Evolutionary conservation across 1,284 basidiomycete species (phyloP), one percentile per base, ranked within the genome.

Genomic region (Rhodotorula sp.): DNA sequence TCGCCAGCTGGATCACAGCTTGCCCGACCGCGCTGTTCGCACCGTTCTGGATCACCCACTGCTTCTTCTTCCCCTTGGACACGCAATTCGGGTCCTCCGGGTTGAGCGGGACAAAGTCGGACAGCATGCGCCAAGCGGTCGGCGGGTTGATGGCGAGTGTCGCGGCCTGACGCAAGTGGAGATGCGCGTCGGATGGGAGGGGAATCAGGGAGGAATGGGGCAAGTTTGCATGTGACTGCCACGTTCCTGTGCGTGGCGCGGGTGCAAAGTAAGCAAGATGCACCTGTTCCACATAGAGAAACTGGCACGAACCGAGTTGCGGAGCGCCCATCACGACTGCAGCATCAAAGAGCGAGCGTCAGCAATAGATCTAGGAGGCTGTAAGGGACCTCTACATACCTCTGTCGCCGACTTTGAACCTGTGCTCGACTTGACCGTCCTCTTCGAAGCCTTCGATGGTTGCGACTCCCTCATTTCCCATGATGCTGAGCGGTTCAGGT

Each of bases 81-180:
- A 47, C 21, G 10, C 15, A 31, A 7, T 39, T 39, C 18, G 47
- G 23, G 66, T 91, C 90, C 0, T 87, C 89, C 63, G 84, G 82
- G 65, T 86, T 76, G 58, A 92, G 84, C 43, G 84, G 78, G 10
- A 87, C 85, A 81, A 90, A 92, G 64, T 90, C 86, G 48, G 84
- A 84, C 10, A 93, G 85, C 88, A 93, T 90, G 77, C 90, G 89
- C 72, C 88, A 89, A 0, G 91, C 92, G 1, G 91, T 91, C 0
- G 91, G 85, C 5, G 90, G 90, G 77, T 93, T 93, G 52, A 92
- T 90, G 31, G 87, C 88, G 77, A 93, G 85, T 21, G 89, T 92
- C 7, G 91, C 90, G 20, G 86, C 90, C 75, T 89, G 86, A 16
- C 85, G 87, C 73, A 64, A 67, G 26, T 54, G 54, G n/a, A 73